Base-by-base conservation (phyloP, 2,329 filamentous ascomycete genomes). In the Epichloe coenophiala region DNA sequence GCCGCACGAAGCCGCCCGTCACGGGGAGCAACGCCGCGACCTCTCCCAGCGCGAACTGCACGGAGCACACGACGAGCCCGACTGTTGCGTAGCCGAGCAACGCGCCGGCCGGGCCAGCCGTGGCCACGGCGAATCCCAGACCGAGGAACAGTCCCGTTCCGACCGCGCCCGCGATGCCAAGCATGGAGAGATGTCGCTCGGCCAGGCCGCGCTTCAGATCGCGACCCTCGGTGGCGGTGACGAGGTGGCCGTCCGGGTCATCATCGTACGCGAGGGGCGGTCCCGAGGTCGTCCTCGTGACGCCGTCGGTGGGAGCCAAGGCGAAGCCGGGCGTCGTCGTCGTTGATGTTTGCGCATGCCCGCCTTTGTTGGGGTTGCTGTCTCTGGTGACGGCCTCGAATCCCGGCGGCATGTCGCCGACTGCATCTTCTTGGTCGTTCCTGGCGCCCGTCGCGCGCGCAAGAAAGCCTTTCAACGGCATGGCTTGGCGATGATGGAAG, bases 121-220 rank as follows among this genome's bases (percentile, higher is more conserved):
- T 72, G 55, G 69, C 65, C 23, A 81, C 71, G 17, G 77, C 75
- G 51, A 66, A 62, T 55, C 78, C 77, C 36, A 78, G 74, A 17
- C 77, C 76, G 38, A 81, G 74, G 60, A 81, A 81, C 47, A 81
- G 71, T 50, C 78, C 77, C 45, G 78, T 79, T 56, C 78, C 77
- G 53, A 81, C 80, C 53, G 77, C 74, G 49, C 78, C 78, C 48
- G 77, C 77, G 51, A 82, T 79, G 57, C 75, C 78, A 54, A 81
- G 71, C 76, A 81, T 80, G 56, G 78, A 76, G 54, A 82, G 67
- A 62, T 81, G 78, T 69, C 58, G 58, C 48, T 59, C 56, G 5
- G 52, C 39, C 19, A 59, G 57, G 19, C 69, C 69, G 52, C 72
- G 71, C 58, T 67, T 68, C 49, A 78, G 68, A 54, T 70, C 66